Percentiles rank a stretch among this genome's conserved stretches.
Conservation (phyloP, 495 filamentous ascomycete genomes). For the Clavariopsis aquatica region DNA sequence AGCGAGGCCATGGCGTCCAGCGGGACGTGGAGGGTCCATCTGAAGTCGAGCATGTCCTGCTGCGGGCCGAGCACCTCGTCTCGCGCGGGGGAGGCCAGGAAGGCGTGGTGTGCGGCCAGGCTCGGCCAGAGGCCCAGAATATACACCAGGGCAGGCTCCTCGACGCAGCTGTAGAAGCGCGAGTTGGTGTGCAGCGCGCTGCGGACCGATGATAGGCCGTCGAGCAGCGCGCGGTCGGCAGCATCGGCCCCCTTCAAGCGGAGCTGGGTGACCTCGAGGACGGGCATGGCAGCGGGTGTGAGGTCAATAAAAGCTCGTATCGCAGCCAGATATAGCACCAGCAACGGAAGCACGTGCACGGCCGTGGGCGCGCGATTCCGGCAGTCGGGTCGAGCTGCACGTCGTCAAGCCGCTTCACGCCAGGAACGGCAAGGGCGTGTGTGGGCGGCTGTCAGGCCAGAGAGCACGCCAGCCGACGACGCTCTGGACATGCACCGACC, state of each 20-base stretch:
- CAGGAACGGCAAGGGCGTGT: background rate
- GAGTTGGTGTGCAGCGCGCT: constrained; percentile 27
- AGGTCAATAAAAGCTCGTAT: constrained; percentile 29
- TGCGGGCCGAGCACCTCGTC: constrained; percentile 31
- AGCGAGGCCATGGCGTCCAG: constrained; percentile 31
- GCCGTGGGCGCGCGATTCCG: constrained; percentile 10
- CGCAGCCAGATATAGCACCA: constrained; percentile 30
- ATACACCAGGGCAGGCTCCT: constrained; percentile 32
- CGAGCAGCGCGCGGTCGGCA: constrained; percentile 19
- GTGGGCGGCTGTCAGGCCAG: constrained; percentile 18
- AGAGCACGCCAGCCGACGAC: too few species aligned
- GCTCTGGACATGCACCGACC: too few species aligned
- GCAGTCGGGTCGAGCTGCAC: constrained; percentile 11
- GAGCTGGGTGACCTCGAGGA: constrained; percentile 30
- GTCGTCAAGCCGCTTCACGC: constrained; percentile 7
- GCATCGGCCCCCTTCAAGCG: constrained; percentile 23
- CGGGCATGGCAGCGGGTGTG: constrained; percentile 27
- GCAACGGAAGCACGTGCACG: constrained; percentile 26
- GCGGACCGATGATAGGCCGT: constrained; percentile 33
- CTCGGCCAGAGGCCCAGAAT: constrained; percentile 36
- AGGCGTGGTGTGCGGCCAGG: constrained; percentile 29
- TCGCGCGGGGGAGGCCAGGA: constrained; percentile 28
- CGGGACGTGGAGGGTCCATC: constrained; percentile 30
- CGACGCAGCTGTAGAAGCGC: constrained; percentile 33
- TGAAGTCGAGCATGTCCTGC: constrained; percentile 27